Conservation (phyloP, 2,329 filamentous ascomycete genomes). For the Pseudogymnoascus sp. region DNA sequence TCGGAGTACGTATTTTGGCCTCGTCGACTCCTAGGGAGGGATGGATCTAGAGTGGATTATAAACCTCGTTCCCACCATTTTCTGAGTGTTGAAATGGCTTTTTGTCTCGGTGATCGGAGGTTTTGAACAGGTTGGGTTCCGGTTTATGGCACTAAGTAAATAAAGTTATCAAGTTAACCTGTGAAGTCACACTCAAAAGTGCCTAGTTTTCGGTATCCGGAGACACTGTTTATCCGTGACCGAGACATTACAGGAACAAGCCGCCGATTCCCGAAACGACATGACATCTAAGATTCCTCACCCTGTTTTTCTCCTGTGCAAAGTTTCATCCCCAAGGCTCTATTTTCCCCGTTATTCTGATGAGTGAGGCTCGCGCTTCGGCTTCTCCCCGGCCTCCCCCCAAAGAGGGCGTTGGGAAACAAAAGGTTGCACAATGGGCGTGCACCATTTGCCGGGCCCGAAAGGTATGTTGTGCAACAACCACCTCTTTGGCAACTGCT, state of each 20-base stretch:
- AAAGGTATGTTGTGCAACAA: neutral
- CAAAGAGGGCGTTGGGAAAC: neutral
- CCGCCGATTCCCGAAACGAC: neutral
- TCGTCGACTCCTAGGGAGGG: neutral
- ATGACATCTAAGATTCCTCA: neutral
- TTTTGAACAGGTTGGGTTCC: neutral
- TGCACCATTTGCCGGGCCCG: neutral
- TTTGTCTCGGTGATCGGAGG: neutral
- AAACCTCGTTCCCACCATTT: neutral
- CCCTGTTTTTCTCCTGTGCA: neutral
- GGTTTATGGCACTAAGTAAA: neutral
- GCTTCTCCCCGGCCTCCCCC: neutral
- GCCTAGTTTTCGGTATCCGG: neutral
- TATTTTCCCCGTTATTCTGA: neutral
- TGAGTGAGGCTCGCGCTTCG: neutral
- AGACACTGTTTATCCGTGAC: neutral
- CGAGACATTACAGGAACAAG: neutral
- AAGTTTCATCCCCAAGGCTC: neutral
- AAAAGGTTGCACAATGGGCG: neutral
- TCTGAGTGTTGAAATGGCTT: neutral
- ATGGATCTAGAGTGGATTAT: neutral
- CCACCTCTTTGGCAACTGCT: neutral
- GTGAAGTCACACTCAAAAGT: neutral
- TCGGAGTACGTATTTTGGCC: neutral
- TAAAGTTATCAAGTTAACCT: neutral